phyloP scores from a whole-genome alignment of 495 filamentous ascomycete genomes.

The Penicillium argentinense region DNA sequence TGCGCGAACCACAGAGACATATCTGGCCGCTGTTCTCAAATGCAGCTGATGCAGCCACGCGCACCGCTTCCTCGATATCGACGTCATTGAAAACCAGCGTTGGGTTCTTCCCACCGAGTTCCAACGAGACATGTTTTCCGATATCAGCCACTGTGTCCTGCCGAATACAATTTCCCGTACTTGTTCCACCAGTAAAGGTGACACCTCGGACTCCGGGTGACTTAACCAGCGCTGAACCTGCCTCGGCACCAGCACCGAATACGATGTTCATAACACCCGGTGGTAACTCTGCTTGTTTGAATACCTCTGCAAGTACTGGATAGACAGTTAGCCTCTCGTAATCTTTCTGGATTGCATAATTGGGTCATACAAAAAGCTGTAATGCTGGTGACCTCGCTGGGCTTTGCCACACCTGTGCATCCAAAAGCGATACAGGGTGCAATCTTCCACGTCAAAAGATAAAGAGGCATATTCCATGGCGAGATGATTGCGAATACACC shows the following conservation, averaged over 20 bases:
- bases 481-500: conserved; percentile 19
- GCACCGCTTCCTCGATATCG: conserved; percentile 16
- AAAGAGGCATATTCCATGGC: conserved; percentile 26
- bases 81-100: conserved; percentile 40
- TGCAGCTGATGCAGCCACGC: conserved; percentile 13
- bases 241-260: conserved; percentile 11
- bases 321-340: not conserved
- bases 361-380: conserved; percentile 14
- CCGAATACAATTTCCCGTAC: conserved; percentile 20
- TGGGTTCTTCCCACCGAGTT: conserved; percentile 42
- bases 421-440: conserved; percentile 48
- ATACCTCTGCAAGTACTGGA: conserved; percentile 14
- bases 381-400: conserved; percentile 21
- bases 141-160: conserved; percentile 38
- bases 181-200: conserved; percentile 23
- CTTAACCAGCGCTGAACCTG: conserved; percentile 12
- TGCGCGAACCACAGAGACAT: conserved; percentile 47
- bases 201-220: conserved; percentile 15
- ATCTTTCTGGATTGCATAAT: not conserved
- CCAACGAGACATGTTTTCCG: conserved; percentile 43
- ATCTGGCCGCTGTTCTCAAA: conserved; percentile 44
- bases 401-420: conserved; percentile 31
- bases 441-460: conserved; percentile 35
- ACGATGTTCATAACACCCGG: conserved; percentile 21
- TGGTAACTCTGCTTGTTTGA: conserved; percentile 18